phyloP scores from a whole-genome alignment of 2,329 filamentous ascomycete genomes.

The Ophiostoma ulmi region DNA sequence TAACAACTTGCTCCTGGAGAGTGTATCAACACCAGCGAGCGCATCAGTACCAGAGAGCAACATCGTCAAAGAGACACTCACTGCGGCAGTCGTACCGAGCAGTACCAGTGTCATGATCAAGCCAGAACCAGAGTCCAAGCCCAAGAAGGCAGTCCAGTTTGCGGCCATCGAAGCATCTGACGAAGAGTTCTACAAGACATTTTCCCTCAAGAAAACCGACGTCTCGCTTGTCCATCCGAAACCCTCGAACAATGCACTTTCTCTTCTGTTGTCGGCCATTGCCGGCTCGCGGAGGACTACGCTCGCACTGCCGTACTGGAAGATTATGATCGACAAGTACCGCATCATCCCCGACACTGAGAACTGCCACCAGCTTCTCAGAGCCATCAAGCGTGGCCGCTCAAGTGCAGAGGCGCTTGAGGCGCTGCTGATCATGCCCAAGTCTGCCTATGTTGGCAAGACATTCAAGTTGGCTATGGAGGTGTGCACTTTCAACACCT shows the following conservation, averaged over 20 bases:
- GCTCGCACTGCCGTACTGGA: constrained; percentile 73
- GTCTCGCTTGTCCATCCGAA: constrained; percentile 13
- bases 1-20: not conserved
- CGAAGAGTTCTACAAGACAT: not conserved
- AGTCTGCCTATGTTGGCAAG: constrained; percentile 40
- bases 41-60: not conserved
- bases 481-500: constrained; percentile 68
- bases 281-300: constrained; percentile 54
- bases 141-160: not conserved
- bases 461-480: constrained; percentile 69
- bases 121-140: not conserved
- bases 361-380: constrained; percentile 65
- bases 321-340: constrained; percentile 57
- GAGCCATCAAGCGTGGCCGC: constrained; percentile 59
- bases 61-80: not conserved
- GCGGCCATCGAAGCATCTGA: not conserved
- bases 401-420: constrained; percentile 58
- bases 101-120: not conserved
- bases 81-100: not conserved
- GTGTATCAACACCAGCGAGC: no score
- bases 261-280: constrained; percentile 62
- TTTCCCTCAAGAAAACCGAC: not conserved
- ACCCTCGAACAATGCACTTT: constrained; percentile 57
- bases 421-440: constrained; percentile 53
- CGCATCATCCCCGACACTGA: constrained; percentile 64